A percentile compares a stretch with the other conserved stretches of the same genome.
These are phyloP conservation scores for Puccinia sorghi DNA, from an alignment of 1,284 basidiomycete genomes.

Conservation along the genomic window DNA sequence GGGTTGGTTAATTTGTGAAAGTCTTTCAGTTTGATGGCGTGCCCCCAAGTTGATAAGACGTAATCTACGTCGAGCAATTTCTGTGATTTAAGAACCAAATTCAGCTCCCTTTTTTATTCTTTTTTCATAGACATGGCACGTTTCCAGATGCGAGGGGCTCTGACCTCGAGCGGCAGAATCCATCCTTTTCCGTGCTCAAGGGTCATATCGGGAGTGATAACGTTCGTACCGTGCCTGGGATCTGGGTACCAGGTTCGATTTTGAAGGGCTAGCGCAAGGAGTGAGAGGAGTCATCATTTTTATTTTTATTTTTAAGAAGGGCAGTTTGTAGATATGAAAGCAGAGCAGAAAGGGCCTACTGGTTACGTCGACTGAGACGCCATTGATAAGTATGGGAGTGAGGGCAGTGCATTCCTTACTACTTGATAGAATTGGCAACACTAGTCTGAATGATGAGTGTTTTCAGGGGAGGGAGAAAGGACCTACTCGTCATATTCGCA, in stretches of 20 bases:
- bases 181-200: constrained; percentile 40
- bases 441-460: background rate
- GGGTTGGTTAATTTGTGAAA: constrained; percentile 39
- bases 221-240: constrained; percentile 15
- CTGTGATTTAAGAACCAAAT: background rate
- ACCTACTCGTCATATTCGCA: constrained; percentile 45
- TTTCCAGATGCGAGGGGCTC: background rate
- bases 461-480: background rate
- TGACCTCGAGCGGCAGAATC: constrained; percentile 43
- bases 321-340: background rate
- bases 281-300: background rate
- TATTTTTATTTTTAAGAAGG: no score
- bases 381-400: constrained; percentile 31
- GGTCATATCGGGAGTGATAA: constrained; percentile 5
- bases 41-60: constrained; percentile 28
- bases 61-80: constrained; percentile 37
- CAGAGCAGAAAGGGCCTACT: background rate
- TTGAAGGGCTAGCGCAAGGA: constrained; percentile 4
- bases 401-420: constrained; percentile 41
- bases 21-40: constrained; percentile 27
- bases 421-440: background rate
- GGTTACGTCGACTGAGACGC: constrained; percentile 32
- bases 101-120: background rate
- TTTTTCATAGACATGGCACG: background rate
- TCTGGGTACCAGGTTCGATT: constrained; percentile 43